Evolutionary conservation across 2,329 filamentous ascomycete genomes (phyloP).

Genomic region (Intubia oerlemansii): DNA sequence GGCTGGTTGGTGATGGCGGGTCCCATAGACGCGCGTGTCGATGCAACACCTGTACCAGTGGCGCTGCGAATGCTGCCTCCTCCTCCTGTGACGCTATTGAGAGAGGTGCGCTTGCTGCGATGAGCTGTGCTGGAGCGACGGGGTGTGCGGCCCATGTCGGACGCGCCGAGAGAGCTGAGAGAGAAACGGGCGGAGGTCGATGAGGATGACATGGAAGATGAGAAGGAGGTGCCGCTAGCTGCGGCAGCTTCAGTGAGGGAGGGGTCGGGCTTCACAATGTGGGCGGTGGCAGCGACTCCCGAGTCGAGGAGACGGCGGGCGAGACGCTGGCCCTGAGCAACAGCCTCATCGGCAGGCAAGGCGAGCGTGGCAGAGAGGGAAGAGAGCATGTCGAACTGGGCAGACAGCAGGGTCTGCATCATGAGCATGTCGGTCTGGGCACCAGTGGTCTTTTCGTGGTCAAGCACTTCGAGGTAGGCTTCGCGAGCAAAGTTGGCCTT

Average conservation of each 20-base stretch:
- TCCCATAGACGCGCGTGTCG: no score
- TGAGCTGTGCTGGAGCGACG: no score
- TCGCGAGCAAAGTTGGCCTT: constrained; percentile 70
- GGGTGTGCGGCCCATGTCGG: constrained; percentile 51
- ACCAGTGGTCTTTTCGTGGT: constrained; percentile 50
- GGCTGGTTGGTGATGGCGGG: no score
- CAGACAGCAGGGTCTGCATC: constrained; percentile 65
- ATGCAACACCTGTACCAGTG: no score
- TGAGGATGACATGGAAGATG: neutral
- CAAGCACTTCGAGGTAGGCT: constrained; percentile 51
- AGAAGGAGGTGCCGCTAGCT: neutral
- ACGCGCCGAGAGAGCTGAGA: constrained; percentile 36
- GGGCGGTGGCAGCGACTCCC: constrained; percentile 52
- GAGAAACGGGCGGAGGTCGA: constrained; percentile 9
- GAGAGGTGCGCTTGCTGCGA: no score
- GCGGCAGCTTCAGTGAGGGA: no score
- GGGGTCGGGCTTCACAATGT: constrained; percentile 82
- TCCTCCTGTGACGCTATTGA: no score
- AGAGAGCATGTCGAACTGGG: constrained; percentile 79
- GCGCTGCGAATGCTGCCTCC: no score
- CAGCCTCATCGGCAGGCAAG: constrained; percentile 68
- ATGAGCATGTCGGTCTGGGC: constrained; percentile 44
- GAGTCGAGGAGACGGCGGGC: constrained; percentile 59
- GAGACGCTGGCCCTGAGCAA: constrained; percentile 56
- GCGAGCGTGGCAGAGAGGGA: constrained; percentile 62